A percentile compares a stretch with the other conserved stretches of the same genome.
These are phyloP conservation scores for Geranium brycei DNA, from an alignment of 345 rosid species.

Conservation along the genomic window DNA sequence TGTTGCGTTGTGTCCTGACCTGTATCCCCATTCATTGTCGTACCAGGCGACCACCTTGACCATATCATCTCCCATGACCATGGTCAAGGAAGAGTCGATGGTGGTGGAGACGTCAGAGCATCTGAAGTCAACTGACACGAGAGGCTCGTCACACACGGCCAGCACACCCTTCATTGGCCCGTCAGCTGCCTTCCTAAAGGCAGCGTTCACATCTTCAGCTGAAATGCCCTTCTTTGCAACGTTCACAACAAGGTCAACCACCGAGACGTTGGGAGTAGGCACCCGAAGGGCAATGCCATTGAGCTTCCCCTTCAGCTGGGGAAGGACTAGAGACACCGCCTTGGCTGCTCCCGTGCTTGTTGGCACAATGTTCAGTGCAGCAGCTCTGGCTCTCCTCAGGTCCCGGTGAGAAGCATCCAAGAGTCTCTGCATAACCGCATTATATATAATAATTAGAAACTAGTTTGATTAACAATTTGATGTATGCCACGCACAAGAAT, in stretches of 20 bases:
- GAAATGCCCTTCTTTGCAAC: slow-evolving; percentile 71
- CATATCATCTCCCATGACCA: slow-evolving; percentile 99
- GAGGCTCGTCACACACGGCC: slow-evolving; percentile 78
- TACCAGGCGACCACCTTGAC: slow-evolving; percentile 98
- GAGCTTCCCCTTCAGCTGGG: slow-evolving; percentile 96
- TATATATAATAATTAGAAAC: not conserved
- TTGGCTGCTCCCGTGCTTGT: slow-evolving; percentile 99
- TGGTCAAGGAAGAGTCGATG: slow-evolving; percentile 82
- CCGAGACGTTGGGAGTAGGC: slow-evolving; percentile 97
- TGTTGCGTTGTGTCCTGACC: slow-evolving; percentile 25
- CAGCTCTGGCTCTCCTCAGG: slow-evolving; percentile 95
- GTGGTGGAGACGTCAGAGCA: slow-evolving; percentile 88
- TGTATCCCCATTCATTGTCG: slow-evolving; percentile 98
- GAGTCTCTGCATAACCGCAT: slow-evolving; percentile 50
- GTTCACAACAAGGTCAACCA: slow-evolving; percentile 82
- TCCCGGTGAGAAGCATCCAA: slow-evolving; percentile 97
- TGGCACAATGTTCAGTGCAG: slow-evolving; percentile 91
- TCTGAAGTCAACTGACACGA: slow-evolving; percentile 82
- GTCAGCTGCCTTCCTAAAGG: slow-evolving; percentile 76
- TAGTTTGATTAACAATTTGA: not conserved
- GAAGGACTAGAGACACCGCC: slow-evolving; percentile 88
- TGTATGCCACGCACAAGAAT: too few species aligned
- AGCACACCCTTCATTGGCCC: slow-evolving; percentile 79
- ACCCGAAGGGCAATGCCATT: slow-evolving; percentile 95
- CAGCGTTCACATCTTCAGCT: slow-evolving; percentile 86